These are phyloP conservation scores for Punctularia strigosozonata DNA, from an alignment of 768 basidiomycete genomes.

Conservation along the genomic window DNA sequence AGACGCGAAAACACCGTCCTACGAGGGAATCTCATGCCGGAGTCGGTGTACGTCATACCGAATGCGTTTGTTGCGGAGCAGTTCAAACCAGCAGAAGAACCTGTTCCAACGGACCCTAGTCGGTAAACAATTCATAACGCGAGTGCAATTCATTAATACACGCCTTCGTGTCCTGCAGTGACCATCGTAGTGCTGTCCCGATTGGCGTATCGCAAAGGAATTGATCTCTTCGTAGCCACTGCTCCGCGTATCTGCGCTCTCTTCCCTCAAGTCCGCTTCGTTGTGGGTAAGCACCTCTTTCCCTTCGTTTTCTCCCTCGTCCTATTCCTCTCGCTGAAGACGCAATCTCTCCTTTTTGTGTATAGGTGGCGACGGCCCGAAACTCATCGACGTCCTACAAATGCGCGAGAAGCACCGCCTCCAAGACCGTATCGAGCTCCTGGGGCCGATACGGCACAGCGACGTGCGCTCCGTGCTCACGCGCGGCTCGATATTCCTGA, in stretches of 20 bases:
- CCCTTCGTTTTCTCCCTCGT: background rate
- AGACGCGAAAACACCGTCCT: conserved; percentile 98
- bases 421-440: conserved; percentile 84
- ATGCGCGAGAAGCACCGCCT: conserved; percentile 87
- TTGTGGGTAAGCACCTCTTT: conserved; percentile 51
- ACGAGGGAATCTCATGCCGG: conserved; percentile 26
- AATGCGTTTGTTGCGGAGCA: conserved; percentile 82
- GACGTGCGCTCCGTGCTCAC: conserved; percentile 86
- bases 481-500: conserved; percentile 85
- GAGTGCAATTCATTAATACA: no score
- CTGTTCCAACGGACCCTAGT: conserved; percentile 45
- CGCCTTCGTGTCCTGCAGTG: conserved; percentile 38
- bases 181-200: conserved; percentile 88
- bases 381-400: conserved; percentile 87
- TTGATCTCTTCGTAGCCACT: conserved; percentile 88
- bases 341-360: no score
- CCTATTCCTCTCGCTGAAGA: no score
- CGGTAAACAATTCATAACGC: no score
- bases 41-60: conserved; percentile 79
- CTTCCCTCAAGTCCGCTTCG: conserved; percentile 80
- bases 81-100: conserved; percentile 54
- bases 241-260: conserved; percentile 80
- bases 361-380: conserved; percentile 91
- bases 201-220: conserved; percentile 89
- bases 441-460: conserved; percentile 69